Conservation (phyloP, 129 eudicot genomes). For the Pittosporum tobira region DNA sequence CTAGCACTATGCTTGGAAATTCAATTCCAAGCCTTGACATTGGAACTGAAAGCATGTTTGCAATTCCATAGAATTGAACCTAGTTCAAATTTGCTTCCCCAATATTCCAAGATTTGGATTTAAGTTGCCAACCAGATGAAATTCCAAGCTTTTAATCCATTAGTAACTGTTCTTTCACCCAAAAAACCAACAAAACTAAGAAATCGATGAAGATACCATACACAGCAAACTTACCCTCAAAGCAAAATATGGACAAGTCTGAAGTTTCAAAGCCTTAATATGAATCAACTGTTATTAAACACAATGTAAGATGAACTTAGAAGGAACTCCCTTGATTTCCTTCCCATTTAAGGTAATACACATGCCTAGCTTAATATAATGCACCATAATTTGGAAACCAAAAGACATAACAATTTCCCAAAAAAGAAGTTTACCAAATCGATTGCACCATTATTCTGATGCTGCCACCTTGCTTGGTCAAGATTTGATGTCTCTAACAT, state of each 20-base stretch:
- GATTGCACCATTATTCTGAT: background rate
- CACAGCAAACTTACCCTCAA: background rate
- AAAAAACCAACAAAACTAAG: background rate
- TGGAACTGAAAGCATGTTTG: no score
- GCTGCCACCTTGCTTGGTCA: conserved; percentile 12
- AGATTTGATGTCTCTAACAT: conserved; percentile 22
- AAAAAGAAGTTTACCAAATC: conserved; percentile 19
- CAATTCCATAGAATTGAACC: no score
- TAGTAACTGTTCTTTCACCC: background rate
- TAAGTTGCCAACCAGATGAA: no score
- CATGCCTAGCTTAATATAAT: conserved; percentile 2
- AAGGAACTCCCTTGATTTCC: conserved; percentile 2
- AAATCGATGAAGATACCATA: background rate
- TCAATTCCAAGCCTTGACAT: no score
- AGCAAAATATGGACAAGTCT: background rate
- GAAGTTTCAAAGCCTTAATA: background rate
- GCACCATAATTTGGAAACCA: background rate
- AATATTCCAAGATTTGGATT: no score
- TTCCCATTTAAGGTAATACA: conserved; percentile 3
- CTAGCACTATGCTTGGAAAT: no score
- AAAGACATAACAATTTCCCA: background rate
- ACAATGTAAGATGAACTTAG: background rate
- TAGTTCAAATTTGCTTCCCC: no score
- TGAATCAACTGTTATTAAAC: no score
- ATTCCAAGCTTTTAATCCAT: background rate